Conservation (phyloP, 805 yeast genomes). For the Jamesozyma piceae region DNA sequence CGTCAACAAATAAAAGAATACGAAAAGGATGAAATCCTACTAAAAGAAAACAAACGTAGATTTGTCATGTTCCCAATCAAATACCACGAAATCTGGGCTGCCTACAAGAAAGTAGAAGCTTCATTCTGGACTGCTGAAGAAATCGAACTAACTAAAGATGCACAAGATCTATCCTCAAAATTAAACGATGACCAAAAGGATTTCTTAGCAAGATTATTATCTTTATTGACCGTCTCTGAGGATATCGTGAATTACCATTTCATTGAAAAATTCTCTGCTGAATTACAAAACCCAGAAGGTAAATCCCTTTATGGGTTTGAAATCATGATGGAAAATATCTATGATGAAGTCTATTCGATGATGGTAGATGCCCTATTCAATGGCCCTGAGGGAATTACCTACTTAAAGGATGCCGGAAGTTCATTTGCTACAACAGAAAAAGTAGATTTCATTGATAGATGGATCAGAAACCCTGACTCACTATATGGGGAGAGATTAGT, state of each 20-base stretch:
- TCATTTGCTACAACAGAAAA: constrained; percentile 89
- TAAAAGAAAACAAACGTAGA: constrained; percentile 76
- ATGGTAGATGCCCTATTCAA: constrained; percentile 88
- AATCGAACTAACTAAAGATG: constrained; percentile 85
- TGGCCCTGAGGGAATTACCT: constrained; percentile 81
- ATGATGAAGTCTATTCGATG: constrained; percentile 90
- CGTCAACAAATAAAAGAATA: constrained; percentile 58
- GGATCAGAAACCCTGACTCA: constrained; percentile 82
- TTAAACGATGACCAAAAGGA: constrained; percentile 82
- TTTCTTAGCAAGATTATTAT: constrained; percentile 81
- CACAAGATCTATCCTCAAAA: constrained; percentile 76
- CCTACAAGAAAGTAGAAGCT: constrained; percentile 97
- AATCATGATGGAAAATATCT: constrained; percentile 98
- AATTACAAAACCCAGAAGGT: constrained; percentile 94
- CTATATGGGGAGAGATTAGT: constrained; percentile 89
- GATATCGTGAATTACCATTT: constrained; percentile 94
- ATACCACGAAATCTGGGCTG: constrained; percentile 96
- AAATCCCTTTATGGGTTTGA: constrained; percentile 98
- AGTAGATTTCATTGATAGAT: constrained; percentile 95
- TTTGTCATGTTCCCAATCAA: constrained; percentile 93
- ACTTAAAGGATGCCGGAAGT: constrained; percentile 86
- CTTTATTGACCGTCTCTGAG: constrained; percentile 96
- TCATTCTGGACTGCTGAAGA: constrained; percentile 99
- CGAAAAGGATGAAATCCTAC: constrained; percentile 83
- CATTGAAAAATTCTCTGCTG: constrained; percentile 93